These are phyloP conservation scores for Trichosporon asahii DNA, from an alignment of 1,284 basidiomycete genomes.

Conservation along the genomic window DNA sequence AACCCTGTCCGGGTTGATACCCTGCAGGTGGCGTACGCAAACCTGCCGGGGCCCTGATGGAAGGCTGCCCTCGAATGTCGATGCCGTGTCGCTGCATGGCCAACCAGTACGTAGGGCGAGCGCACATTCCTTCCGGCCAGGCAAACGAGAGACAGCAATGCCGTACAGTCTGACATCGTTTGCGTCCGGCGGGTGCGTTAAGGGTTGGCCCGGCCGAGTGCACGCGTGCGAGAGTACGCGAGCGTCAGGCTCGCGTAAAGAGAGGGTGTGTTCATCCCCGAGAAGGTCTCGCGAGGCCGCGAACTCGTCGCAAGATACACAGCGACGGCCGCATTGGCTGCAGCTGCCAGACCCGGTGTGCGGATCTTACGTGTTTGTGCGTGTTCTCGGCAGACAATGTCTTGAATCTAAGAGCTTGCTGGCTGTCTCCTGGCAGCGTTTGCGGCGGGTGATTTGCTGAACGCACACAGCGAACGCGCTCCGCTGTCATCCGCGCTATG, in stretches of 20 bases:
- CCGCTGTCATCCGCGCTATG: not conserved
- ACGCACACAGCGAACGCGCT: not conserved
- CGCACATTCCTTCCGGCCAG: not conserved
- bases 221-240: not conserved
- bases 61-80: not conserved
- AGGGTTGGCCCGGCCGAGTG: not conserved
- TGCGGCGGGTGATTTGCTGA: not conserved
- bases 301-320: not conserved
- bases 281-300: not conserved
- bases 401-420: slow-evolving; percentile 1
- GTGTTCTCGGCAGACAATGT: not conserved
- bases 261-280: not conserved
- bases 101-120: not conserved
- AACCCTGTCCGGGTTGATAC: not conserved
- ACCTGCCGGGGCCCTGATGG: not conserved
- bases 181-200: not conserved
- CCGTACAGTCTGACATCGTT: not conserved
- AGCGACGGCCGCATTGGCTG: not conserved
- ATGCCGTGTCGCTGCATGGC: not conserved
- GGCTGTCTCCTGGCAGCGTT: not conserved
- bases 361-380: not conserved
- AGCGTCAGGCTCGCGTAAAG: not conserved
- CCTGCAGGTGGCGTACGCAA: not conserved
- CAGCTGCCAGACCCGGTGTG: not conserved
- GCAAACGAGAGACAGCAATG: not conserved